phyloP scores from a whole-genome alignment of 768 basidiomycete species.

The Suillus lakei region DNA sequence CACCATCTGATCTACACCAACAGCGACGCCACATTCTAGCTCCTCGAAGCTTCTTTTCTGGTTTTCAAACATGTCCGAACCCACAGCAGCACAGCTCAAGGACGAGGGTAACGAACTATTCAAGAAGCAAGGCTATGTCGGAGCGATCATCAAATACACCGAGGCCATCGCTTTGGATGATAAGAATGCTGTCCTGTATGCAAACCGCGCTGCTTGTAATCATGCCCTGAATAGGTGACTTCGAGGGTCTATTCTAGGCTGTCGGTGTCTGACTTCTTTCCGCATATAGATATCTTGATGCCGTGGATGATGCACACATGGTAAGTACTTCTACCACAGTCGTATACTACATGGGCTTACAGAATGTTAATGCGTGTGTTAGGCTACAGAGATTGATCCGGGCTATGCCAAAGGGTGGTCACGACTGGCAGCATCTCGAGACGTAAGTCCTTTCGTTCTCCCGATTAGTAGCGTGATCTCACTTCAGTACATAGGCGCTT shows the following conservation, averaged over 20 bases:
- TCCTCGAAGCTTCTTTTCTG: neutral
- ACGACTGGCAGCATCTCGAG: conserved; percentile 40
- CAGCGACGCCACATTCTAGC: neutral
- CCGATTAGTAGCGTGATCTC: neutral
- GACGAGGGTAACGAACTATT: conserved; percentile 46
- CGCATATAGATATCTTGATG: conserved; percentile 10
- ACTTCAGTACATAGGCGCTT: conserved; percentile 10
- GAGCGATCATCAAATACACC: conserved; percentile 45
- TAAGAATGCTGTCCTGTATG: conserved; percentile 45
- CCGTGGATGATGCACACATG: conserved; percentile 6
- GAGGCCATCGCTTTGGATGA: conserved; percentile 45
- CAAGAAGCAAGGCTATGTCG: conserved; percentile 35
- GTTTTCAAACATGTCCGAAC: conserved; percentile 3
- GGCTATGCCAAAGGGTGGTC: conserved; percentile 48
- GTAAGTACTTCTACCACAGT: neutral
- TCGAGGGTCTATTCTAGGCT: neutral
- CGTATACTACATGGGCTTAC: neutral
- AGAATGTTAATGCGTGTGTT: neutral
- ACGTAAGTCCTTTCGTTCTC: conserved; percentile 20
- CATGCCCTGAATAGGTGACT: conserved; percentile 41
- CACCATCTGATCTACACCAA: neutral
- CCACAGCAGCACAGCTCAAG: conserved; percentile 35
- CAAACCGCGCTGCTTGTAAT: conserved; percentile 50
- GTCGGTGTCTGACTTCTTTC: neutral
- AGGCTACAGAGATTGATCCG: conserved; percentile 47